Base-by-base conservation (phyloP, 805 yeast species). In the Cyberlindnera japonica region DNA sequence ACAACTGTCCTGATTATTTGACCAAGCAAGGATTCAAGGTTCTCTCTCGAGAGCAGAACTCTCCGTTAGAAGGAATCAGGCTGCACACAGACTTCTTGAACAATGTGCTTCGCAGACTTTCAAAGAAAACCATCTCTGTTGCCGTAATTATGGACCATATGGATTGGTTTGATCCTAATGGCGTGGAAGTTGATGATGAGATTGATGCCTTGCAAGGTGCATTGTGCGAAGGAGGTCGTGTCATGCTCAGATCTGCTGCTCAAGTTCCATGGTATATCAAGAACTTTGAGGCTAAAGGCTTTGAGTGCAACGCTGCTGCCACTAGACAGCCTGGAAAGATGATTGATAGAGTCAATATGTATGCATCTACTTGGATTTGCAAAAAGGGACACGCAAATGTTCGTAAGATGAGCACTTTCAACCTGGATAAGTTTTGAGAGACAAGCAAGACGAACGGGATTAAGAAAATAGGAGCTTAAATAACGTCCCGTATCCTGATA, bases 111-210 rank as follows among this genome's bases (percentile, higher is more conserved):
- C 79, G 75, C 30, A 72, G 93, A 47, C 66, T 85, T 38, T 67
- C 79, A 19, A 67, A 72, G 35, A 72, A 75, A 41, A 75, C 88
- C 10, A 70, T 85, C 32, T 79, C 90, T 5, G 79, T 81, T 51
- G 91, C 91, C 23, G 75, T 85, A 30, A 82, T 85, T 39, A 85
- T 85, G 95, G 95, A 85, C 61, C 95, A 85, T 61, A 83, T 86
- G 93, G 95, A 86, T 63, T 85, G 95, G 95, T 85, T 85, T 57
- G 80, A 81, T 50, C 81, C 85, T 26, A 58, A 68, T 13, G 83
- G 81, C 8, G 54, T 54, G 3, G 89, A 82, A 16, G 90, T 87
- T 11, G 64, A 71, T 34, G 69, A 71, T 32, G 95, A 86, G 59
- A 79, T 86, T 48, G 57, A 68, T 24, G 85, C 87, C 0, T 67